These are phyloP conservation scores for Myxozyma monticola DNA, from an alignment of 805 yeast species.

Conservation along the genomic window DNA sequence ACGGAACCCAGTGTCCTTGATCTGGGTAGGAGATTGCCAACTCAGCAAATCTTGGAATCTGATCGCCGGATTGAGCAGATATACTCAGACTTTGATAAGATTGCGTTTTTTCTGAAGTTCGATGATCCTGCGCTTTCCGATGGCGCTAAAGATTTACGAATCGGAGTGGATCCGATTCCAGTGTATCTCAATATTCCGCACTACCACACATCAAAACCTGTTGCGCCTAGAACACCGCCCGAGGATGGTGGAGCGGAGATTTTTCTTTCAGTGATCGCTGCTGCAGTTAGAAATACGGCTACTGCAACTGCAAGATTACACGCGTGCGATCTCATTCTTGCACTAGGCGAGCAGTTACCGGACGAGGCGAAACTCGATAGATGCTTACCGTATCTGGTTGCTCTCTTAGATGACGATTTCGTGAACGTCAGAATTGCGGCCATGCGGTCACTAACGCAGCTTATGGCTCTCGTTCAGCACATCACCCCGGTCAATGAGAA, in stretches of 20 bases:
- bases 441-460: conserved; percentile 62
- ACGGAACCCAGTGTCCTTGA: conserved; percentile 31
- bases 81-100: conserved; percentile 57
- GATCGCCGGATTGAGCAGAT: conserved; percentile 62
- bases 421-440: conserved; percentile 68
- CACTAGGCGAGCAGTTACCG: conserved; percentile 69
- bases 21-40: conserved; percentile 28
- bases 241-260: conserved; percentile 52
- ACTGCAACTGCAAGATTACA: conserved; percentile 60
- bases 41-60: conserved; percentile 43
- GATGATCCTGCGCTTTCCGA: conserved; percentile 18
- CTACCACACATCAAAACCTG: conserved; percentile 18
- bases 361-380: conserved; percentile 88
- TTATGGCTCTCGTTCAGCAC: conserved; percentile 60
- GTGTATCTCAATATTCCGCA: conserved; percentile 31
- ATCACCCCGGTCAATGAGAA: conserved; percentile 74
- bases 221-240: conserved; percentile 13
- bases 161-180: conserved; percentile 27
- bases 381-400: conserved; percentile 73
- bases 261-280: conserved; percentile 56
- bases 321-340: conserved; percentile 74
- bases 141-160: not conserved
- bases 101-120: conserved; percentile 46
- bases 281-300: conserved; percentile 61
- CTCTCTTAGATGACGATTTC: conserved; percentile 68